Evolutionary conservation across 805 yeast species (phyloP).

Genomic region (Suhomyces xylopsoci): DNA sequence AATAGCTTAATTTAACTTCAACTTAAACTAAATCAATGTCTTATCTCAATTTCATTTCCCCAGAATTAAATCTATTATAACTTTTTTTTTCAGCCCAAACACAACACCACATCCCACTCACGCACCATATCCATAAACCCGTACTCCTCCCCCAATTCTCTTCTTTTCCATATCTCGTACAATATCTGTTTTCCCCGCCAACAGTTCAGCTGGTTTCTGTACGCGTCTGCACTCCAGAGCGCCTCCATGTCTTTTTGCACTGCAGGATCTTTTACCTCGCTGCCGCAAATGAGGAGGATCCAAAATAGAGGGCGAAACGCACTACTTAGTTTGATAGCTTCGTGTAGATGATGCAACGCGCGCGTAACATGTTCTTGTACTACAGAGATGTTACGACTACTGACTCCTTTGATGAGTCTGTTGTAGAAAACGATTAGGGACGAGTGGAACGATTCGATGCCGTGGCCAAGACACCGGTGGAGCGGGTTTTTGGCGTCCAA

Average conservation of each 20-base stretch:
- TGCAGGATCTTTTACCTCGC: slow-evolving; percentile 30
- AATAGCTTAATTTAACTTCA: too few species aligned
- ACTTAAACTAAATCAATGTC: too few species aligned
- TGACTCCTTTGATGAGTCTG: slow-evolving; percentile 38
- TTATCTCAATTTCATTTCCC: too few species aligned
- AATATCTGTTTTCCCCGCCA: slow-evolving; percentile 58
- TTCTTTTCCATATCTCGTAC: slow-evolving; percentile 49
- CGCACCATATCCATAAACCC: slow-evolving; percentile 55
- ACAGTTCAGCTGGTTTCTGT: slow-evolving; percentile 31
- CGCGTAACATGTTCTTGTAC: slow-evolving; percentile 3
- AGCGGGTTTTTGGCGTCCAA: slow-evolving; percentile 27
- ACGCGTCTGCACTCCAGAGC: slow-evolving; percentile 29
- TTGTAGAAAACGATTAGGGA: slow-evolving; percentile 43
- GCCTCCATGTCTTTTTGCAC: slow-evolving; percentile 31
- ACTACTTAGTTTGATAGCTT: background rate
- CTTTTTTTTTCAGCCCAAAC: too few species aligned
- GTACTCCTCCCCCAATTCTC: slow-evolving; percentile 31
- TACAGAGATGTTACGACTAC: background rate
- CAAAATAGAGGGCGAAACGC: slow-evolving; percentile 44
- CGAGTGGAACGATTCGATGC: slow-evolving; percentile 39
- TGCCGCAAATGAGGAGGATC: slow-evolving; percentile 44
- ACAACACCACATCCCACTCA: slow-evolving; percentile 49
- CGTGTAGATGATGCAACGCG: slow-evolving; percentile 4
- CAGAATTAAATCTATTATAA: too few species aligned
- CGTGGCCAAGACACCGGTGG: slow-evolving; percentile 42